These are phyloP conservation scores for Monosporascus ibericus DNA, from an alignment of 2,329 filamentous ascomycete species.

Conservation along the genomic window DNA sequence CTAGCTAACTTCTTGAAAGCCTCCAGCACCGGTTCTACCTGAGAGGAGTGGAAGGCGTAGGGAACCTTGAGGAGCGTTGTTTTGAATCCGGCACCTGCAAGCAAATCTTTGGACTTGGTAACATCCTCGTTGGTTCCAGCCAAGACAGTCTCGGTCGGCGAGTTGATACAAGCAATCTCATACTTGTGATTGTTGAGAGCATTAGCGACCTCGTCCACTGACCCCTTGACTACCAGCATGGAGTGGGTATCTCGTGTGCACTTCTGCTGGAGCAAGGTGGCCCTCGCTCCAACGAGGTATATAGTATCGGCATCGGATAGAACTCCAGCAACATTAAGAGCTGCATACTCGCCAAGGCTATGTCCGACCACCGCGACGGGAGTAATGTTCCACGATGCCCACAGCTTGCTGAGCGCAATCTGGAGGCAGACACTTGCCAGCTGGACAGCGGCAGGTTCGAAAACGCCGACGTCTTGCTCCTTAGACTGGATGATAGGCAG, in stretches of 20 bases:
- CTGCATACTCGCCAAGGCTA: constrained; percentile 57
- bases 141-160: constrained; percentile 54
- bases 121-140: constrained; percentile 46
- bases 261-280: constrained; percentile 45
- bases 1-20: constrained; percentile 46
- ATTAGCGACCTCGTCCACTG: constrained; percentile 34
- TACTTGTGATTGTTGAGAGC: constrained; percentile 12
- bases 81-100: constrained; percentile 30
- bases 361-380: constrained; percentile 37
- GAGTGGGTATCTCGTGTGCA: constrained; percentile 50
- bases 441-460: constrained; percentile 37
- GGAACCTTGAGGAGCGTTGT: constrained; percentile 43
- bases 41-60: constrained; percentile 48
- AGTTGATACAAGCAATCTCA: constrained; percentile 57
- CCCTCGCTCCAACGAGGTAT: constrained; percentile 51
- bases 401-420: constrained; percentile 32
- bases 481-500: constrained; percentile 38
- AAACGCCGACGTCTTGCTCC: constrained; percentile 26
- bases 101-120: constrained; percentile 35
- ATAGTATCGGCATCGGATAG: constrained; percentile 54
- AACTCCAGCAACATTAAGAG: constrained; percentile 52
- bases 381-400: constrained; percentile 29
- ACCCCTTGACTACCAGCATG: constrained; percentile 53
- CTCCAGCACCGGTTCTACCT: constrained; percentile 49
- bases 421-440: constrained; percentile 26